Percentiles rank a stretch among this genome's conserved stretches.
Evolutionary conservation across 768 basidiomycete species (phyloP).

Genomic region (Tubosaeta sp.): DNA sequence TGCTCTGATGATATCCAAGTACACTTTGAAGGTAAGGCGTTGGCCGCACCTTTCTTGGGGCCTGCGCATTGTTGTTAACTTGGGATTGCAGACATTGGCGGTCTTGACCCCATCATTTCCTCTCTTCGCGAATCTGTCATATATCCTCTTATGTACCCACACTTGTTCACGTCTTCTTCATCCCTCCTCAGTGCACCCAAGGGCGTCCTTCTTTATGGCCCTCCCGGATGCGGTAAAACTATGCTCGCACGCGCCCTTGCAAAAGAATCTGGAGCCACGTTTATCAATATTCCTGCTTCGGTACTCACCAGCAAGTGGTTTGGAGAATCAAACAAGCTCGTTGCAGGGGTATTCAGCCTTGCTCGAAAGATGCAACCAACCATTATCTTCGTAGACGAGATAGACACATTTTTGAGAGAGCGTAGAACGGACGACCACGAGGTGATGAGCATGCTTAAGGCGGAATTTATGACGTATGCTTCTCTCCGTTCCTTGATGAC

Average conservation of each 20-base stretch:
- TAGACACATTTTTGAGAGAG: slow-evolving; percentile 91
- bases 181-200: slow-evolving; percentile 88
- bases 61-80: not conserved
- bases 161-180: slow-evolving; percentile 78
- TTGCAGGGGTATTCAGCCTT: slow-evolving; percentile 89
- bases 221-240: slow-evolving; percentile 98
- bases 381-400: slow-evolving; percentile 99
- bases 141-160: slow-evolving; percentile 87
- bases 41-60: not conserved
- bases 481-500: not conserved
- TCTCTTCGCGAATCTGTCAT: slow-evolving; percentile 94
- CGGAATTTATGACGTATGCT: slow-evolving; percentile 83
- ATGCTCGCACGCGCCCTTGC: slow-evolving; percentile 99
- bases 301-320: slow-evolving; percentile 81
- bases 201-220: slow-evolving; percentile 93
- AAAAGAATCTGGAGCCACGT: slow-evolving; percentile 95
- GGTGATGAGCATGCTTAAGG: slow-evolving; percentile 98
- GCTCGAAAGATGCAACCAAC: slow-evolving; percentile 91
- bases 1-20: slow-evolving; percentile 85
- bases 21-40: slow-evolving; percentile 59
- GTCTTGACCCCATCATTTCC: slow-evolving; percentile 84
- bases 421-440: slow-evolving; percentile 89
- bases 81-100: slow-evolving; percentile 70
- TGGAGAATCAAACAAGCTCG: slow-evolving; percentile 91
- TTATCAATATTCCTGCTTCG: slow-evolving; percentile 82